Percentiles rank a stretch among this genome's conserved stretches.
Conservation (phyloP, 2,329 filamentous ascomycete species). For the Colletotrichum tropicale region DNA sequence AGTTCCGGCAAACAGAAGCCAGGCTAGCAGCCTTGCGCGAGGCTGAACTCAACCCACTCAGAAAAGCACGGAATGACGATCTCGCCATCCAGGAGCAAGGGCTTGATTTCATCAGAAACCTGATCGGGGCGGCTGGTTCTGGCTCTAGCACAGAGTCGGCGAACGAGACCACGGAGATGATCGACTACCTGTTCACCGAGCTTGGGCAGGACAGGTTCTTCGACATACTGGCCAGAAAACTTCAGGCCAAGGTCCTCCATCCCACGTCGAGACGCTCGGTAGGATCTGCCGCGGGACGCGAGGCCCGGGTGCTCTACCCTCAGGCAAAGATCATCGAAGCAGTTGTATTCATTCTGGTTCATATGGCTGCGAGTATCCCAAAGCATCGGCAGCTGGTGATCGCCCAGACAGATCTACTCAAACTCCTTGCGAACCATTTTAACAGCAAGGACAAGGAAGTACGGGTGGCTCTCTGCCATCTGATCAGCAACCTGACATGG, state of each 20-base stretch:
- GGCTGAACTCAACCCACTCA: constrained; percentile 69
- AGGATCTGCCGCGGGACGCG: constrained; percentile 27
- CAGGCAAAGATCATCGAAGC: constrained; percentile 75
- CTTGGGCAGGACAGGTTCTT: constrained; percentile 82
- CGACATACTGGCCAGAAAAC: constrained; percentile 78
- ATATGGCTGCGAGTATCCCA: constrained; percentile 83
- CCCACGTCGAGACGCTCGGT: constrained; percentile 51
- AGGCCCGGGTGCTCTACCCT: constrained; percentile 58
- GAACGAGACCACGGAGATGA: constrained; percentile 70
- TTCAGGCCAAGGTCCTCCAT: constrained; percentile 66
- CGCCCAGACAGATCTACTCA: constrained; percentile 76
- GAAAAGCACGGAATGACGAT: constrained; percentile 77
- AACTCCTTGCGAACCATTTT: constrained; percentile 75
- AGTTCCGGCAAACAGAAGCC: constrained; percentile 54
- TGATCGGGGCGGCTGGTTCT: constrained; percentile 69
- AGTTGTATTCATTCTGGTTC: constrained; percentile 82
- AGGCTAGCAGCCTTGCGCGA: constrained; percentile 61
- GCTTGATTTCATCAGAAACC: constrained; percentile 86
- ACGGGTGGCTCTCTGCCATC: constrained; percentile 79
- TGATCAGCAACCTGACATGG: constrained; percentile 86
- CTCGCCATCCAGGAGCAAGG: constrained; percentile 89
- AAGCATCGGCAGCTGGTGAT: constrained; percentile 80
- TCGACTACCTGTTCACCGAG: constrained; percentile 80
- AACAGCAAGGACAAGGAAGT: constrained; percentile 75
- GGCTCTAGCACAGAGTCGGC: constrained; percentile 54